Conservation (phyloP, 2,329 filamentous ascomycete genomes). For the Talaromyces marneffei region DNA sequence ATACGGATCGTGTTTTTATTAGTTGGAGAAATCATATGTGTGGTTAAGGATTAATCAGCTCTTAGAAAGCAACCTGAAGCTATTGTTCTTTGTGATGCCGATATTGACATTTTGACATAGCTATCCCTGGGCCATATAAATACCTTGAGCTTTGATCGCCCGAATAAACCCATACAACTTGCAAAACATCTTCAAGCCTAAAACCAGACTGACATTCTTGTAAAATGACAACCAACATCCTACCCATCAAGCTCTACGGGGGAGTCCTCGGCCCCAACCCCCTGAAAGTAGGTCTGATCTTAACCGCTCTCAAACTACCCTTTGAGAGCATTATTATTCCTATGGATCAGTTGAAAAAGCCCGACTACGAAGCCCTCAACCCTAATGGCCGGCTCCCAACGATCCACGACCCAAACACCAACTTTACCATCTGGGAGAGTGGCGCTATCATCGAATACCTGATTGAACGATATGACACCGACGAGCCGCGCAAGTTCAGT, state of each 20-base stretch:
- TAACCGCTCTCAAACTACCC: constrained; percentile 24
- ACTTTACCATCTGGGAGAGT: constrained; percentile 12
- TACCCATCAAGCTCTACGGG: constrained; percentile 7
- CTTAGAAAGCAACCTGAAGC: background rate
- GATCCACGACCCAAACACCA: constrained; percentile 13
- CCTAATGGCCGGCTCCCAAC: constrained; percentile 11
- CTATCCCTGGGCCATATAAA: background rate
- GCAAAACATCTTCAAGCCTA: background rate
- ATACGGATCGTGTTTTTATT: background rate
- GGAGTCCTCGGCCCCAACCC: constrained; percentile 9
- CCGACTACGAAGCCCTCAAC: constrained; percentile 11
- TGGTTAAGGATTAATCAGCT: background rate
- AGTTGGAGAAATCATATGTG: background rate
- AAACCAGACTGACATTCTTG: background rate
- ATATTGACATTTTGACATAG: background rate
- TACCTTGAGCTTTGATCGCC: background rate
- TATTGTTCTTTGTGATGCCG: background rate
- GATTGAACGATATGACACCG: constrained; percentile 13
- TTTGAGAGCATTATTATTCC: constrained; percentile 17
- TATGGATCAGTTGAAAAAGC: constrained; percentile 17
- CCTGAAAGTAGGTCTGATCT: constrained; percentile 21
- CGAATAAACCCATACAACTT: background rate
- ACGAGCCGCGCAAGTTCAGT: constrained; percentile 19
- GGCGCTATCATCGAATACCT: constrained; percentile 14
- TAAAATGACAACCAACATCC: background rate